Evolutionary conservation across 106 monocot genomes (phyloP), one percentile per base, ranked within the genome.

Genomic region (Phalaenopsis equestris): DNA sequence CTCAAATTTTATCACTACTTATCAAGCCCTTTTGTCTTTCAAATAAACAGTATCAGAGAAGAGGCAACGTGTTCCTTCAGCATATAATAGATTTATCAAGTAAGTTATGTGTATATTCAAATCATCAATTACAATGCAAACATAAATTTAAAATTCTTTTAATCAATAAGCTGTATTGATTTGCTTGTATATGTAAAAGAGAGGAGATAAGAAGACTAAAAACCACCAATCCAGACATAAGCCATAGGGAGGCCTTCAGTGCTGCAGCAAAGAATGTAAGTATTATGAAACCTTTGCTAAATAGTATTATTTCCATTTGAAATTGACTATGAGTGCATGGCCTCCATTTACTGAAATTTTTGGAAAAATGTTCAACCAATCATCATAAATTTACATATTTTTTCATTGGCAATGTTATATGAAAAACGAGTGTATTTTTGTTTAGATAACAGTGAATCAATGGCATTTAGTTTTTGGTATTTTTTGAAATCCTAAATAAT

Each of bases 131-230:
- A 52, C 12, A 52, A 15, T 64, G 24, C 8, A 64, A 0, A 23
- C 3, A 23, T 65, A 65, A 23, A 52, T 52, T 52, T 52, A 1
- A 52, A 52, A 52, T 12, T 12, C 12, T 52, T 52, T 52, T 52
- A 14, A 65, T 8, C 64, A 70, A 70, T 38, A 15, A 70, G 38
- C 45, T 6, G 45, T 3, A 4, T 19, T 43, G 18, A 42, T 79
- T 57, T 70, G 14, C 46, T 43, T 78, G 49, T 6, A 52, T 4
- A 39, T 48, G 10, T 36, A 2, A 41, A 37, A 96, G 96, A 79
- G 96, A 96, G 78, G 96, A 96, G 81, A 96, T 96, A 75, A 91
- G 90, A 86, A 91, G 96, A 85, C 91, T 96, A 75, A 96, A 96
- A 82, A 85, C 96, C 15, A 88, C 79, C 67, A 96, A 96, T 86